These are phyloP conservation scores for Luzula sylvatica DNA, from an alignment of 176 grass and related monocot genomes.

Conservation along the genomic window DNA sequence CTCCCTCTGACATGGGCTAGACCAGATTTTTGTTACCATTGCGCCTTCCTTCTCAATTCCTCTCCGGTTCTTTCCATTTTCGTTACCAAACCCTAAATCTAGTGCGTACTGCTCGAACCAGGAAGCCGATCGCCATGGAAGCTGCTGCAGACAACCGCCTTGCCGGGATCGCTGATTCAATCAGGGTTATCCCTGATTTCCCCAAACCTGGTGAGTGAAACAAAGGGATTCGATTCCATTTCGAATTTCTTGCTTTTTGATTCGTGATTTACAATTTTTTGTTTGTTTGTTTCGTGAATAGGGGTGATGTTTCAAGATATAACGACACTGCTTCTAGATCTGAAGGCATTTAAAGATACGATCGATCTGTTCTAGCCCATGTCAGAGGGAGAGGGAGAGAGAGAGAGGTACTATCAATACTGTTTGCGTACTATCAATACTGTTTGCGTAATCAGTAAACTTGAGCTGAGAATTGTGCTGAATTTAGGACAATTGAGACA, in stretches of 20 bases:
- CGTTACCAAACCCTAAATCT: too few species aligned
- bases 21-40: too few species aligned
- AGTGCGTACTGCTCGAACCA: too few species aligned
- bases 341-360: conserved; percentile 58
- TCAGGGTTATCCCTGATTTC: conserved; percentile 85
- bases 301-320: conserved; percentile 95
- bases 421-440: conserved; percentile 29
- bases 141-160: conserved; percentile 40
- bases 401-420: too few species aligned
- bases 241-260: background rate
- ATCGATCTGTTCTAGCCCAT: conserved; percentile 81
- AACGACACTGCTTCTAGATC: conserved; percentile 79
- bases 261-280: background rate
- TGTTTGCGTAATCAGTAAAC: background rate
- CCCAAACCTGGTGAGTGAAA: conserved; percentile 64
- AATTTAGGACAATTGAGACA: background rate
- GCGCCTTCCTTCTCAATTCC: too few species aligned
- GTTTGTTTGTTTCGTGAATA: conserved; percentile 8
- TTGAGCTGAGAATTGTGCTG: background rate
- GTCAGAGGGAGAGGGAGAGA: conserved; percentile 74
- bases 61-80: too few species aligned
- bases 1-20: conserved; percentile 75
- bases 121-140: conserved; percentile 33
- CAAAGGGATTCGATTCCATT: background rate
- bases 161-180: conserved; percentile 51